Evolutionary conservation across 116 monocot genomes (phyloP).

Genomic region (Trichopus zeylanicus): DNA sequence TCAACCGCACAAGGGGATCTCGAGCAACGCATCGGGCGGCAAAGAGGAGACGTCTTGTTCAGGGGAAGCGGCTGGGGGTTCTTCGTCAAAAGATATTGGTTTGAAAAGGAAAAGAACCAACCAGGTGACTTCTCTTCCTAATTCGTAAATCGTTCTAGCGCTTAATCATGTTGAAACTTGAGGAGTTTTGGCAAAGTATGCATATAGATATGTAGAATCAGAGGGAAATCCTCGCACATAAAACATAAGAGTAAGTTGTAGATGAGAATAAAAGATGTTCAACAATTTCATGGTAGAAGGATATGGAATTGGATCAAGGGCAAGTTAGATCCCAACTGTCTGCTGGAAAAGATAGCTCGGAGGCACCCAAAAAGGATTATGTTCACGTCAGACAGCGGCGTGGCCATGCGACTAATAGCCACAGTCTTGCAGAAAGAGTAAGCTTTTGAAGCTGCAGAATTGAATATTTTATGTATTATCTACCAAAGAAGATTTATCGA

Average conservation of each 20-base stretch:
- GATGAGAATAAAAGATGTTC: too few relatives aligned
- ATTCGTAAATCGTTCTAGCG: neutral
- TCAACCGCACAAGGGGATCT: conserved; percentile 23
- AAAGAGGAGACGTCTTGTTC: conserved; percentile 21
- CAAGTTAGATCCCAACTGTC: conserved; percentile 18
- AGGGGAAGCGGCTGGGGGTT: conserved; percentile 10
- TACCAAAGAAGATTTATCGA: neutral
- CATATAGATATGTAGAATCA: neutral
- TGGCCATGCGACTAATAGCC: conserved; percentile 68
- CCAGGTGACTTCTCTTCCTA: neutral
- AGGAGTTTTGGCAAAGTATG: too few relatives aligned
- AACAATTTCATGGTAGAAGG: conserved; percentile 18
- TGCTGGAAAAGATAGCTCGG: conserved; percentile 19
- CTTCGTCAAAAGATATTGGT: conserved; percentile 24
- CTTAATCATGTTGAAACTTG: neutral
- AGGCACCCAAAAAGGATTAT: conserved; percentile 36
- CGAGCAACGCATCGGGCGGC: too few relatives aligned
- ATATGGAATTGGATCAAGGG: conserved; percentile 31
- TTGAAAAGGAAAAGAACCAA: conserved; percentile 10
- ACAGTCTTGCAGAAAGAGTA: conserved; percentile 62
- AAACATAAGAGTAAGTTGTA: too few relatives aligned
- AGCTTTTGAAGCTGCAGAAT: neutral
- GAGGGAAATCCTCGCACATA: too few relatives aligned
- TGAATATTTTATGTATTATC: neutral
- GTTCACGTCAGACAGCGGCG: conserved; percentile 55